Evolutionary conservation across 495 filamentous ascomycete species (phyloP), one percentile per base, ranked within the genome.

Genomic region (Hypoxylon trugodes): DNA sequence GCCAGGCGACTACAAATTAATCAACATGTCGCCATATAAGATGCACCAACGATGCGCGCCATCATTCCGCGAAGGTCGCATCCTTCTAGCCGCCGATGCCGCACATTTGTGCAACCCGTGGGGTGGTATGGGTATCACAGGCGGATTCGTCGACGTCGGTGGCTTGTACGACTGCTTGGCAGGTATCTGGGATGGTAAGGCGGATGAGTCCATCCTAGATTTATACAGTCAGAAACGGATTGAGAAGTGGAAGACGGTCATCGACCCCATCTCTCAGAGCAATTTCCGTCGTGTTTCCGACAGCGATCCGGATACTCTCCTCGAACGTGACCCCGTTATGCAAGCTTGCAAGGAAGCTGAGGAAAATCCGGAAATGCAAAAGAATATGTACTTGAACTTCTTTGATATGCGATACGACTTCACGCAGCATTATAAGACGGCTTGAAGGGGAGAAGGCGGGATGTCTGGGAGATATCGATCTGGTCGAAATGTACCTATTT

Each of bases 1-100:
- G 61, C 84, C 84, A 2, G 76, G 57, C 35, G 76, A 86, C 18
- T 89, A 89, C 72, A 75, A 76, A 35, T 64, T 89, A 18, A 69
- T 81, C 36, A 82, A 73, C 65, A 77, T 83, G 48, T 82, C 77
- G 49, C 86, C 85, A 3, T 89, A 87, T 63, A 82, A 79, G 59
- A 74, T 89, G 60, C 86, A 89, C 54, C 85, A 89, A 61, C 76
- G 86, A 25, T 87, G 83, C 69, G 84, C 84, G 8, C 74, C 76
- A 2, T 75, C 65, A 9, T 83, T 87, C 59, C 77, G 84, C 30
- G 82, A 84, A 2, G 86, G 86, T 0, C 76, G 82, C 2, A 63
- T 87, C n/a, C 15, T 84, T 5, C 74, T 89, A 15, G 84, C 80
- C 1, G 86, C 85, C 6, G 86, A 89, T 74, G 85, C 86, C 13